phyloP scores from a whole-genome alignment of 2,329 filamentous ascomycete species.

The Pestalotiopsis sp. region DNA sequence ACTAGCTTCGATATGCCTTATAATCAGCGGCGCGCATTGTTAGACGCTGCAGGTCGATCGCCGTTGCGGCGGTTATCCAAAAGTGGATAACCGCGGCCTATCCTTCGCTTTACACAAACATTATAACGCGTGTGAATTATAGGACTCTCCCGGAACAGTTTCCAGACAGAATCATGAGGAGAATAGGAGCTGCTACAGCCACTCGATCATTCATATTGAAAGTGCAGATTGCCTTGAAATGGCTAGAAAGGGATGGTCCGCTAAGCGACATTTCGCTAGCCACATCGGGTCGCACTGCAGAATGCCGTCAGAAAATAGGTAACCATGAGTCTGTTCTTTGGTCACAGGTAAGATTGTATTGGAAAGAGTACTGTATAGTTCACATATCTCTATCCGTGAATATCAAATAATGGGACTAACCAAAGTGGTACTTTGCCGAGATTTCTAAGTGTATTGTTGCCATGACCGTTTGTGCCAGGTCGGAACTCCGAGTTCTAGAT shows the following conservation, averaged over 20 bases:
- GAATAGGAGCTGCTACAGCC: no score
- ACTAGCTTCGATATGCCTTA: neutral
- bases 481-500: no score
- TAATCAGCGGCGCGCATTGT: neutral
- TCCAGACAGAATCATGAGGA: no score
- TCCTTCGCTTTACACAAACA: neutral
- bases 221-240: neutral
- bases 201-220: no score
- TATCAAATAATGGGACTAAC: no score
- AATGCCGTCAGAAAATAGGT: neutral
- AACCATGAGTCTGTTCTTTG: neutral
- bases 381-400: no score
- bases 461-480: no score
- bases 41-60: neutral
- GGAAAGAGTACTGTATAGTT: neutral
- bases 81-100: neutral
- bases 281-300: neutral
- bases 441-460: no score
- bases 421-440: no score
- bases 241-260: neutral
- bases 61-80: neutral
- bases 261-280: neutral
- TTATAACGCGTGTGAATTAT: no score
- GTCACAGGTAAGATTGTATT: neutral
- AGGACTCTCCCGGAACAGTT: no score